Evolutionary conservation across 164 flowering plant genomes (phyloP).

Genomic region (Stephania yunnanensis): DNA sequence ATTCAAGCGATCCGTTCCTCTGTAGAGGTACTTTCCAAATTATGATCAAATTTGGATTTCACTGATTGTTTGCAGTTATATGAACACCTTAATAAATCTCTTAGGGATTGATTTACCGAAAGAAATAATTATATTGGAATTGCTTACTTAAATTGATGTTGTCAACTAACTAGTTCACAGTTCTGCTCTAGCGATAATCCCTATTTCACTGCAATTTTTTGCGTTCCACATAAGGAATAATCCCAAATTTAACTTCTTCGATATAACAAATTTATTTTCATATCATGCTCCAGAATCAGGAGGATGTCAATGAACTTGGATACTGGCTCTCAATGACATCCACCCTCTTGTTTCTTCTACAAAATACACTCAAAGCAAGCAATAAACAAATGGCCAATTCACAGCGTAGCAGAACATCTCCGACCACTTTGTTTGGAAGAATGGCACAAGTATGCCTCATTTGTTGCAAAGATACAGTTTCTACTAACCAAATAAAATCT

Average conservation of each 20-base stretch:
- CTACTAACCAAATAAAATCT: neutral
- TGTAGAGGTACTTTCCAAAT: slow-evolving; percentile 41
- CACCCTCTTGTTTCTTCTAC: slow-evolving; percentile 65
- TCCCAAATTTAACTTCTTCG: neutral
- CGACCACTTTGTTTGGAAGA: slow-evolving; percentile 59
- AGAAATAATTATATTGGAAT: neutral
- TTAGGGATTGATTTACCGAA: neutral
- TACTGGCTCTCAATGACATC: slow-evolving; percentile 81
- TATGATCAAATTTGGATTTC: neutral
- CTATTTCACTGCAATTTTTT: neutral
- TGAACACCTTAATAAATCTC: neutral
- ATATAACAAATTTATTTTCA: slow-evolving; percentile 6
- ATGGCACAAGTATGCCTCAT: slow-evolving; percentile 58
- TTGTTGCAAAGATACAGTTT: neutral
- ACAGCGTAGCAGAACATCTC: slow-evolving; percentile 38
- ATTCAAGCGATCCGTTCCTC: slow-evolving; percentile 57
- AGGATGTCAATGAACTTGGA: slow-evolving; percentile 40
- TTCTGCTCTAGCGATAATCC: neutral
- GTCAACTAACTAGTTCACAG: neutral
- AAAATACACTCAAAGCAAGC: slow-evolving; percentile 65
- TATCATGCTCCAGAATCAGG: slow-evolving; percentile 36
- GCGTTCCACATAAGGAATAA: neutral
- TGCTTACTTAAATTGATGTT: neutral
- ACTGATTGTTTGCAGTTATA: neutral
- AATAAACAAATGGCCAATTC: slow-evolving; percentile 27